A percentile compares a stretch with the other conserved stretches of the same genome.
These are phyloP conservation scores for Populus hybrid DNA, from an alignment of 441 rosid genomes.

Conservation along the genomic window DNA sequence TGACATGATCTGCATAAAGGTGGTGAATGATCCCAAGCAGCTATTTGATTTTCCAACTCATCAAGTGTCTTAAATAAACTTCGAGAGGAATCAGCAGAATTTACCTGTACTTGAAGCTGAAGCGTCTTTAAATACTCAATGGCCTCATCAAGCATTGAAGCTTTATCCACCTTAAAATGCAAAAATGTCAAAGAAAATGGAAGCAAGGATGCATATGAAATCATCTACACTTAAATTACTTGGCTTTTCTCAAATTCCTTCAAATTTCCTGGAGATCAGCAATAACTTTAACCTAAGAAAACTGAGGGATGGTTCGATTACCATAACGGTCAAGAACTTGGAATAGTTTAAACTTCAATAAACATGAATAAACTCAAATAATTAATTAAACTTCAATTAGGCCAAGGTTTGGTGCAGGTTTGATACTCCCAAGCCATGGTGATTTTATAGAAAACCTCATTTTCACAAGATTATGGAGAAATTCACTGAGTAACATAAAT, in stretches of 20 bases:
- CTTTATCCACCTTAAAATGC: conserved; percentile 68
- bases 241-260: background rate
- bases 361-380: background rate
- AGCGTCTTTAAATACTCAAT: conserved; percentile 77
- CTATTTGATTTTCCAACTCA: conserved; percentile 9
- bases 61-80: background rate
- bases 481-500: background rate
- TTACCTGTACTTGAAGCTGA: conserved; percentile 84
- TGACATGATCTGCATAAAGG: conserved; percentile 67
- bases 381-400: background rate
- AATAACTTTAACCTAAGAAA: background rate
- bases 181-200: conserved; percentile 21
- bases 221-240: conserved; percentile 1
- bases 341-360: background rate
- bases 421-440: background rate
- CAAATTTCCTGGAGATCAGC: background rate
- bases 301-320: background rate
- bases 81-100: conserved; percentile 10
- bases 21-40: conserved; percentile 5
- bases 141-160: conserved; percentile 84
- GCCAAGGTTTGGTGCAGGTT: background rate
- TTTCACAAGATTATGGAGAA: background rate
- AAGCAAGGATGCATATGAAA: conserved; percentile 5
- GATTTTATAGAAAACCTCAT: background rate
- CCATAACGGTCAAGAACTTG: background rate